Evolutionary conservation across 331 rosid species (phyloP).

Genomic region (Erythrophleum ivorense): DNA sequence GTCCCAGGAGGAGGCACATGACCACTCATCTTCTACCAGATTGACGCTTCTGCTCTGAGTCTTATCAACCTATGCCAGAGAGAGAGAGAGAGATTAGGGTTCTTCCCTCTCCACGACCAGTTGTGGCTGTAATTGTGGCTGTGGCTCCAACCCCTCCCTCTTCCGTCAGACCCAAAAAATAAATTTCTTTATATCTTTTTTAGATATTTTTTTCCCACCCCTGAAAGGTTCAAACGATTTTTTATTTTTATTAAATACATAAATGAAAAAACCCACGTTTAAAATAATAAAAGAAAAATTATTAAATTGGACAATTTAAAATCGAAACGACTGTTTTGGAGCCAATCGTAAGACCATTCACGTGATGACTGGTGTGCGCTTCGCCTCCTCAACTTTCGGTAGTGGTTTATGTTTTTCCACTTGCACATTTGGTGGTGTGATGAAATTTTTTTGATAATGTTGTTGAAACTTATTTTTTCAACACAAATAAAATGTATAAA

Average conservation of each 20-base stretch:
- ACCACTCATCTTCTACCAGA: constrained; percentile 45
- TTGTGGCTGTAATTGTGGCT: not conserved
- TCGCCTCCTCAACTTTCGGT: not conserved
- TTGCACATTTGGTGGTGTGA: not conserved
- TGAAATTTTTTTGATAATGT: not conserved
- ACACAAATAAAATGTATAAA: no score
- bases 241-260: not conserved
- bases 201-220: not conserved
- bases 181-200: not conserved
- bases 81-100: constrained; percentile 31
- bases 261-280: not conserved
- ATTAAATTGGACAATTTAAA: not conserved
- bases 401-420: not conserved
- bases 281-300: not conserved
- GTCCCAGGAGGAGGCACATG: constrained; percentile 41
- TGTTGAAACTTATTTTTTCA: no score
- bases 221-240: constrained; percentile 17
- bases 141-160: constrained; percentile 20
- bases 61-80: not conserved
- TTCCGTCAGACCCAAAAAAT: not conserved
- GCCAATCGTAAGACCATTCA: not conserved
- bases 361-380: not conserved
- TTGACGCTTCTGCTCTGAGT: not conserved
- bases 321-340: not conserved
- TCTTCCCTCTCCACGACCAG: constrained; percentile 14